Conservation (phyloP, 345 rosid genomes). For the Ceriops zippeliana region DNA sequence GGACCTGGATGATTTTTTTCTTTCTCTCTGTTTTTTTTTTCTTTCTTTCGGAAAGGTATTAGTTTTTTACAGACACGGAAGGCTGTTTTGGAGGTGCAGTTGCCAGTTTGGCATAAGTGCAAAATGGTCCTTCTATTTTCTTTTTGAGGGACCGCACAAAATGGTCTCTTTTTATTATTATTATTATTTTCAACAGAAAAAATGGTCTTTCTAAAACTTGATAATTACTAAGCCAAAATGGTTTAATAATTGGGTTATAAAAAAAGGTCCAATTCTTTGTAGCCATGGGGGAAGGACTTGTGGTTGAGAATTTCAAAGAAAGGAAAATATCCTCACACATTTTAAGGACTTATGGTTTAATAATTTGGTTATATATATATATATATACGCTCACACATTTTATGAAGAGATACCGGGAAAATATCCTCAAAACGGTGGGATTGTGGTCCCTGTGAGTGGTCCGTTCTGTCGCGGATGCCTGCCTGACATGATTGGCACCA, state of each 20-base stretch:
- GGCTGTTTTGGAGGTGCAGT: too few relatives aligned
- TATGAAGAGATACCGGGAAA: too few relatives aligned
- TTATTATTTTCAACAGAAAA: too few relatives aligned
- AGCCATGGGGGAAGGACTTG: too few relatives aligned
- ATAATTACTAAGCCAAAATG: neutral
- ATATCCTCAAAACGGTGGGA: too few relatives aligned
- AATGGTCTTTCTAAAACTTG: slow-evolving; percentile 1
- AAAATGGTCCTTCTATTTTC: neutral
- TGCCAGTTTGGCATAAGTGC: neutral
- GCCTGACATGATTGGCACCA: neutral
- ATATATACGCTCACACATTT: too few relatives aligned
- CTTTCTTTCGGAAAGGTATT: neutral
- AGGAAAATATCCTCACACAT: too few relatives aligned
- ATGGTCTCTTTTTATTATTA: neutral
- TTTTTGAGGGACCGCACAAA: too few relatives aligned
- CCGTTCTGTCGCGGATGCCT: neutral
- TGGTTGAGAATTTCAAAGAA: too few relatives aligned
- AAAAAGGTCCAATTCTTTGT: neutral
- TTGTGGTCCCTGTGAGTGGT: neutral
- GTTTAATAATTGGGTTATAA: neutral
- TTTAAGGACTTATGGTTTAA: too few relatives aligned
- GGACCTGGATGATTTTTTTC: neutral
- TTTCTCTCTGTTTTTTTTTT: too few relatives aligned
- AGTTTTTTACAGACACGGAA: neutral
- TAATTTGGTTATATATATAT: too few relatives aligned